These are phyloP conservation scores for Olyra latifolia DNA, from an alignment of 176 grass and related monocot species.

Conservation along the genomic window DNA sequence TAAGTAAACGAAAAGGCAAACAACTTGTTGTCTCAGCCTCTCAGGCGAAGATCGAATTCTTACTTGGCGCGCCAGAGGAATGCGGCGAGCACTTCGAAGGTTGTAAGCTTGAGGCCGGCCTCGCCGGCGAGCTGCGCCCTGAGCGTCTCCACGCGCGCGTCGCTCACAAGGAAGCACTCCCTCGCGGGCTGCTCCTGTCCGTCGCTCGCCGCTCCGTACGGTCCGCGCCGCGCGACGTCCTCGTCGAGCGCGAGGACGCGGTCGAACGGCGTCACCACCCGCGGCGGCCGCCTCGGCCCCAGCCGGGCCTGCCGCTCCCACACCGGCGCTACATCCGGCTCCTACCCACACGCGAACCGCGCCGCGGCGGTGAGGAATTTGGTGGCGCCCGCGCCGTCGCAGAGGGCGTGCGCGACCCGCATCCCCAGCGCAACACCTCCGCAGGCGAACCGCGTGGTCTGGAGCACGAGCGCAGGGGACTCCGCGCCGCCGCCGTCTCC, in stretches of 20 bases:
- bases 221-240: neutral
- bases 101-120: constrained; percentile 53
- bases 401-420: constrained; percentile 68
- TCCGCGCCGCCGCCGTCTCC: neutral
- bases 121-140: constrained; percentile 37
- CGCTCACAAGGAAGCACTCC: constrained; percentile 68
- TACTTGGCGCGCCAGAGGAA: constrained; percentile 84
- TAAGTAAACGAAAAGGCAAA: neutral
- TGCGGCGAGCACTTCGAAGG: constrained; percentile 68
- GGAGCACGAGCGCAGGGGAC: constrained; percentile 40
- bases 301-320: constrained; percentile 61
- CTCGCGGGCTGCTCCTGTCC: neutral
- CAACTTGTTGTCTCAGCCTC: neutral
- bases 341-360: constrained; percentile 33
- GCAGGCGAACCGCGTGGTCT: constrained; percentile 61
- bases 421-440: constrained; percentile 66
- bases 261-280: constrained; percentile 37
- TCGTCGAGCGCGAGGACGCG: constrained; percentile 40
- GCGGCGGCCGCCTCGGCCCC: constrained; percentile 43
- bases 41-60: neutral
- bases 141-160: constrained; percentile 51
- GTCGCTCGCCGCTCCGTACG: neutral
- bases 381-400: constrained; percentile 71
- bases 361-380: constrained; percentile 56
- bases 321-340: constrained; percentile 7